Evolutionary conservation across 225 moss, liverwort and hornwort species (phyloP), one percentile per base, ranked within the genome.

Genomic region (Sphagnum contortum): DNA sequence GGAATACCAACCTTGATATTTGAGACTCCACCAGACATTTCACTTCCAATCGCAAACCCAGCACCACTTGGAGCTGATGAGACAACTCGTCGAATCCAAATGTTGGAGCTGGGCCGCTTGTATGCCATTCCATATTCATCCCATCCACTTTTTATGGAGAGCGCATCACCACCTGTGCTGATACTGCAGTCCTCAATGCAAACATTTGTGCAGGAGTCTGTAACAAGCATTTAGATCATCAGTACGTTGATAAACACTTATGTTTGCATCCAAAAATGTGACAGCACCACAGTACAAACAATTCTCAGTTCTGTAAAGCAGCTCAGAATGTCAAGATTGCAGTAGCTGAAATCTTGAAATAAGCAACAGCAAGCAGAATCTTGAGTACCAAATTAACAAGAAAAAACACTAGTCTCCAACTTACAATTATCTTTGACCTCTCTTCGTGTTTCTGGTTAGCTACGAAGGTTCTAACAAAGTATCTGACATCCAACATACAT

Each of bases 101-200:
- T 93, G 64, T 89, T 72, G 45, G 76, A 64, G 81, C 92, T 90
- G 9, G 96, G 91, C 82, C 81, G 83, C 47, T 80, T 89, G 70
- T 73, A 91, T 6, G 89, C 66, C 44, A 90, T 92, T 57, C 96
- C 96, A 69, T 79, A 91, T 71, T 98, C 77, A 76, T 98, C 96
- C 96, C 96, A 98, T 49, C 96, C 96, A 76, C 96, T 98, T 72
- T 98, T 98, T 55, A 98, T 89, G 48, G 87, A 83, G 71, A 98
- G 93, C 44, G 90, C 96, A 70, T 98, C 96, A 68, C 93, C 96
- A 48, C 96, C 93, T 7, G 85, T 77, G 68, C 93, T 91, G 69
- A 98, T 98, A 76, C 76, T 91, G 75, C 87, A 93, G 75, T 98
- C 83, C 73, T 89, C 85, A 55, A 98, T 98, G 70, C 96, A 98